Conservation (phyloP, 1,139 yeast genomes). For the Kodamaea sp. region DNA sequence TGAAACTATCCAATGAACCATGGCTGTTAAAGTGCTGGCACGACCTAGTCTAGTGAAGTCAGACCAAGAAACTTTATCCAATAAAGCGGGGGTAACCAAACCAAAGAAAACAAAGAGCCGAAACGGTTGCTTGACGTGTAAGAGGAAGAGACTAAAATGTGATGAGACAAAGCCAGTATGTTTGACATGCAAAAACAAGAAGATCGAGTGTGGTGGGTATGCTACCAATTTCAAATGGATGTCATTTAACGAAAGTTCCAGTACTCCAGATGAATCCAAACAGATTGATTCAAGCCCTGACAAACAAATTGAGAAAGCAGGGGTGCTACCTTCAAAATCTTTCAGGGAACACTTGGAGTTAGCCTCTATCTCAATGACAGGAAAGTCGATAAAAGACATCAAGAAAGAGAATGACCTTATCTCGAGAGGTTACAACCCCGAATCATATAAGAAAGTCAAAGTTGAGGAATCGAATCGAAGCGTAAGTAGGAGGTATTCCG, state of each 20-base stretch:
- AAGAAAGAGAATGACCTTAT: conserved; percentile 50
- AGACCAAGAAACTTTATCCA: background rate
- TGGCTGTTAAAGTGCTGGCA: conserved; percentile 1
- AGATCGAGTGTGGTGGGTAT: conserved; percentile 61
- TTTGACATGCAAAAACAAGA: conserved; percentile 43
- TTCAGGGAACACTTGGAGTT: conserved; percentile 50
- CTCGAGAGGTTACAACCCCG: conserved; percentile 51
- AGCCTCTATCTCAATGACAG: conserved; percentile 56
- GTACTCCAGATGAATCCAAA: conserved; percentile 1
- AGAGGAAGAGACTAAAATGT: conserved; percentile 56
- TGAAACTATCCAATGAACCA: conserved; percentile 1
- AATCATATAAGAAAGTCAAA: conserved; percentile 15
- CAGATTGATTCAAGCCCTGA: conserved; percentile 2
- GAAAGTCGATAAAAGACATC: conserved; percentile 50
- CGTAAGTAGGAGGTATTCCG: conserved; percentile 2
- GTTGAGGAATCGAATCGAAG: conserved; percentile 23
- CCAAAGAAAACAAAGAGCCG: conserved; percentile 33
- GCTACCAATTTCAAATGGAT: conserved; percentile 67
- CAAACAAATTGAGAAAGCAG: background rate
- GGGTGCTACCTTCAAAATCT: conserved; percentile 3
- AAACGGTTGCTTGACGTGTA: conserved; percentile 58
- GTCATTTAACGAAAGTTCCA: conserved; percentile 35
- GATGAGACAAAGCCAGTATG: conserved; percentile 60
- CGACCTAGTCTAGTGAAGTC: background rate
- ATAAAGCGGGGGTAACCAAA: too few species aligned